phyloP scores from a whole-genome alignment of 1,139 yeast species.

The Scheffersomyces quercinus region DNA sequence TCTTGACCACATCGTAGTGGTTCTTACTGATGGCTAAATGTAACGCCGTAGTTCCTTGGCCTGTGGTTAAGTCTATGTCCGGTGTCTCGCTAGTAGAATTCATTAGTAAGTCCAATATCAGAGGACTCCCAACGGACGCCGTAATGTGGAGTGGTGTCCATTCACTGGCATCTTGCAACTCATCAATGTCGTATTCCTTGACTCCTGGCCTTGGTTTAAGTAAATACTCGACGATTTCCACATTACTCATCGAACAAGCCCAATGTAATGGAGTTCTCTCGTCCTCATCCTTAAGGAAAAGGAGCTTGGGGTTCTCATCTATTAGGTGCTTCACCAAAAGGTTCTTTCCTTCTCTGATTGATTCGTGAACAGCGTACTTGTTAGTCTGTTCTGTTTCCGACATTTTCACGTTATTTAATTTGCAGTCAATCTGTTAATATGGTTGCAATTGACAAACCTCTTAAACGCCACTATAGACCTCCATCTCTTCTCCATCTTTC shows the following conservation, averaged over 20 bases:
- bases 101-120: constrained; percentile 46
- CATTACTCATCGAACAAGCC: constrained; percentile 73
- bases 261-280: constrained; percentile 85
- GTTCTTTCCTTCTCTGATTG: constrained; percentile 57
- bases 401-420: background rate
- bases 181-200: constrained; percentile 61
- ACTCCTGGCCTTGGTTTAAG: constrained; percentile 26
- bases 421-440: no score
- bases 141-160: constrained; percentile 91
- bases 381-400: constrained; percentile 2
- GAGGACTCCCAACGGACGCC: constrained; percentile 66
- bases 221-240: constrained; percentile 53
- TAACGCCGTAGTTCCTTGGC: constrained; percentile 70
- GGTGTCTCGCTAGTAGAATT: constrained; percentile 25
- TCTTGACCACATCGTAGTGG: constrained; percentile 52
- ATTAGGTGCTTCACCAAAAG: constrained; percentile 51
- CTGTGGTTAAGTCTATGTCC: constrained; percentile 39
- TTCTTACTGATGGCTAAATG: constrained; percentile 78
- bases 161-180: constrained; percentile 68
- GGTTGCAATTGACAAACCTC: no score
- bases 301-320: constrained; percentile 46
- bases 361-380: constrained; percentile 50
- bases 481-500: constrained; percentile 24
- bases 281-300: constrained; percentile 60
- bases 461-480: constrained; percentile 61